Percentiles rank a stretch among this genome's conserved stretches.
phyloP scores from a whole-genome alignment of 805 yeast genomes.

The Pichia manshurica region DNA sequence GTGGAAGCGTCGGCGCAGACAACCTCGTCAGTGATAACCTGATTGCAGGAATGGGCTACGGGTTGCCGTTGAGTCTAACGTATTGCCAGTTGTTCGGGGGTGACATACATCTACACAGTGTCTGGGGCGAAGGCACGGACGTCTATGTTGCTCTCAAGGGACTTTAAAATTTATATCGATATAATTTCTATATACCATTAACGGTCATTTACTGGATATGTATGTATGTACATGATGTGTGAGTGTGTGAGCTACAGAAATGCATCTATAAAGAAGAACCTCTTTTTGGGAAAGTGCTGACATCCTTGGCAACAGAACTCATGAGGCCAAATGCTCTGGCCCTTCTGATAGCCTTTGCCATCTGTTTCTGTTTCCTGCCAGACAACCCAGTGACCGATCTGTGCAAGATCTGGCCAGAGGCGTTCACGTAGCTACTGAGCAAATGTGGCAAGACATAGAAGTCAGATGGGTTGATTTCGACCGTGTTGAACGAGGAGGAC shows the following conservation, averaged over 20 bases:
- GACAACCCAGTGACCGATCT: slow-evolving; percentile 65
- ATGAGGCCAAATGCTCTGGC: slow-evolving; percentile 76
- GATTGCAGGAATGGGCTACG: slow-evolving; percentile 96
- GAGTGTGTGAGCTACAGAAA: not conserved
- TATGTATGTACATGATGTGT: not conserved
- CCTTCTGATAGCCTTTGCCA: slow-evolving; percentile 74
- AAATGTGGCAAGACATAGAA: slow-evolving; percentile 68
- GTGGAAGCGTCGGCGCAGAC: slow-evolving; percentile 24
- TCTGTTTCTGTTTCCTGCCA: slow-evolving; percentile 58
- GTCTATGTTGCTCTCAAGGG: slow-evolving; percentile 52
- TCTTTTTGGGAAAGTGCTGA: slow-evolving; percentile 33
- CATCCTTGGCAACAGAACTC: slow-evolving; percentile 66
- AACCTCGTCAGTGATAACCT: slow-evolving; percentile 28
- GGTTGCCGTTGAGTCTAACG: slow-evolving; percentile 76
- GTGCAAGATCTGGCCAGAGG: slow-evolving; percentile 73
- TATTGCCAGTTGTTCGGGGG: slow-evolving; percentile 74
- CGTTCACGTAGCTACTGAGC: slow-evolving; percentile 57
- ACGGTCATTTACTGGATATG: not conserved
- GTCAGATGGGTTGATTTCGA: slow-evolving; percentile 60
- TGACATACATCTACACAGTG: slow-evolving; percentile 57
- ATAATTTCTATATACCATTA: not conserved
- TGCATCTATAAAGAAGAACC: slow-evolving; percentile 22
- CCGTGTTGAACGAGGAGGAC: slow-evolving; percentile 30
- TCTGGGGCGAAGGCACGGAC: slow-evolving; percentile 76
- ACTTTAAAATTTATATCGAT: slow-evolving; percentile 12